phyloP scores from a whole-genome alignment of 768 basidiomycete species.

The Suillus brevipes region DNA sequence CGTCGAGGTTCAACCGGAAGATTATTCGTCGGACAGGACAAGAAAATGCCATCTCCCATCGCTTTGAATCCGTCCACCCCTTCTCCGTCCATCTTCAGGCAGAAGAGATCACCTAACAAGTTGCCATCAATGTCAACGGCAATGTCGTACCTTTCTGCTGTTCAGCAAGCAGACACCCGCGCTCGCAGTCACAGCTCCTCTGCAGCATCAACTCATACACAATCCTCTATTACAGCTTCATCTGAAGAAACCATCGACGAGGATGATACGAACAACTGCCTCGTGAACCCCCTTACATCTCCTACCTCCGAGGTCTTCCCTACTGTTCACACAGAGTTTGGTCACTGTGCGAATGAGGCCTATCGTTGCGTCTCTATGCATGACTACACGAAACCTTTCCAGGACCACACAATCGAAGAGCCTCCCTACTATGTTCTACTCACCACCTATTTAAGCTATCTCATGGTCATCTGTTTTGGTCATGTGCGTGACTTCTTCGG shows the following conservation, averaged over 20 bases:
- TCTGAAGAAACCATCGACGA: constrained; percentile 70
- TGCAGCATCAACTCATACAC: constrained; percentile 59
- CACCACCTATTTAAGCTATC: constrained; percentile 90
- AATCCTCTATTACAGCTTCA: constrained; percentile 68
- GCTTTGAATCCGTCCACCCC: constrained; percentile 54
- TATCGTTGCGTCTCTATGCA: constrained; percentile 73
- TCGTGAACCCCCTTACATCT: constrained; percentile 61
- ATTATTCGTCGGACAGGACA: constrained; percentile 12
- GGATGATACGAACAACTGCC: constrained; percentile 53
- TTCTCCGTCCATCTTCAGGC: constrained; percentile 59
- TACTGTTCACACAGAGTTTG: constrained; percentile 89
- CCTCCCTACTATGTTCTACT: constrained; percentile 92
- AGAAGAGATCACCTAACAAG: constrained; percentile 44
- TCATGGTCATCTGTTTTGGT: constrained; percentile 88
- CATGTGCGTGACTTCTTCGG: constrained; percentile 96
- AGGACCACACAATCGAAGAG: constrained; percentile 67
- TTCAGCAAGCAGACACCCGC: constrained; percentile 71
- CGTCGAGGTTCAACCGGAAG: constrained; percentile 10
- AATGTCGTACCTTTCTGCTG: constrained; percentile 58
- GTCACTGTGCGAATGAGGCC: constrained; percentile 78
- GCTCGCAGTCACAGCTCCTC: constrained; percentile 55
- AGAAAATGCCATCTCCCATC: constrained; percentile 59
- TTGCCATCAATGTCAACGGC: constrained; percentile 48
- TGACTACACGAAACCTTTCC: constrained; percentile 44
- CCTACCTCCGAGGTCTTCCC: constrained; percentile 79